phyloP scores from a whole-genome alignment of 208 protist species.

The Leishmania tropica region DNA sequence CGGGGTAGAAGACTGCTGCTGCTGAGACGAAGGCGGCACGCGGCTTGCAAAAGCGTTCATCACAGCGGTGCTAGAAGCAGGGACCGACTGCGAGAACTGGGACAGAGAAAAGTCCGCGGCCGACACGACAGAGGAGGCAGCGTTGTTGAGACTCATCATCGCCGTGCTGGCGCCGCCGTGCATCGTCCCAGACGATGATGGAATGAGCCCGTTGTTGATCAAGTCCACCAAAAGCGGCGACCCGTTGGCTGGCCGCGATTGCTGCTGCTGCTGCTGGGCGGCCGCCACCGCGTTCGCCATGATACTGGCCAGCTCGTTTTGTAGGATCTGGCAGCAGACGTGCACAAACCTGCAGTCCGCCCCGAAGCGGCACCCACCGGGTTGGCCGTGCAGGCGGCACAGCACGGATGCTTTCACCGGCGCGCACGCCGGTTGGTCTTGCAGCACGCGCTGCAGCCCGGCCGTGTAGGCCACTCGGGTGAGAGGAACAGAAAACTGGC shows the following conservation, averaged over 20 bases:
- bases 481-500: slow-evolving; percentile 45
- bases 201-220: not conserved
- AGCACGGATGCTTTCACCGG: slow-evolving; percentile 28
- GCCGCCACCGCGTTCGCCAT: slow-evolving; percentile 17
- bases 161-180: slow-evolving; percentile 1
- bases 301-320: slow-evolving; percentile 31
- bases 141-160: slow-evolving; percentile 1
- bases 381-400: slow-evolving; percentile 69
- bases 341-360: slow-evolving; percentile 87
- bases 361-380: slow-evolving; percentile 71
- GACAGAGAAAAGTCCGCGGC: not conserved
- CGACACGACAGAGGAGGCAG: not conserved
- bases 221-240: not conserved
- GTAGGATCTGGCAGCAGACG: slow-evolving; percentile 64
- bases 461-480: slow-evolving; percentile 60
- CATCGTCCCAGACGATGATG: not conserved
- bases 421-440: slow-evolving; percentile 25
- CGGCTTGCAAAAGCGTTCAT: not conserved
- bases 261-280: slow-evolving; percentile 6
- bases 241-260: not conserved
- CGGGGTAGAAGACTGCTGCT: slow-evolving; percentile 5
- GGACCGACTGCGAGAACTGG: not conserved
- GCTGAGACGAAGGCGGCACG: not conserved
- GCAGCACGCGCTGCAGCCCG: slow-evolving; percentile 56
- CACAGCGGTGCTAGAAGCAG: not conserved